Percentiles rank a stretch among this genome's conserved stretches.
These are phyloP conservation scores for Phytophthora europaea DNA, from an alignment of 352 stramenopile genomes.

Conservation along the genomic window DNA sequence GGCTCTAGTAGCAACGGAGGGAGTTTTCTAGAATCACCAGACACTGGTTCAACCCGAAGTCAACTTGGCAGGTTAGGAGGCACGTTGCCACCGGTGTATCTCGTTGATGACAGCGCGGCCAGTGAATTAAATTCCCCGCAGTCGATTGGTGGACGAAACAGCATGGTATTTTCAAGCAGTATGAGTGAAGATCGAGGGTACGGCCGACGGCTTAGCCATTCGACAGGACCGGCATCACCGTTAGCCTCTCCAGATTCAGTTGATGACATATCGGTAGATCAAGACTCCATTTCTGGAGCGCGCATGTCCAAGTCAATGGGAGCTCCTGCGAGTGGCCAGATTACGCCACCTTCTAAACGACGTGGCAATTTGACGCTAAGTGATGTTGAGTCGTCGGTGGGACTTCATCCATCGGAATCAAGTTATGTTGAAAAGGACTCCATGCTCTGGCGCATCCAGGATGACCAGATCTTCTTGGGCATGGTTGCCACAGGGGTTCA, in stretches of 20 bases:
- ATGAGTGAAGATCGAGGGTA: slow-evolving; percentile 46
- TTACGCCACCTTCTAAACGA: slow-evolving; percentile 37
- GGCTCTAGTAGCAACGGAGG: slow-evolving; percentile 26
- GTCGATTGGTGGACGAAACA: slow-evolving; percentile 29
- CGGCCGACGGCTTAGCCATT: slow-evolving; percentile 27
- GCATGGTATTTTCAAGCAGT: slow-evolving; percentile 41
- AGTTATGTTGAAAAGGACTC: slow-evolving; percentile 68
- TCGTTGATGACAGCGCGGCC: slow-evolving; percentile 78
- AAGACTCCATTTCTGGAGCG: slow-evolving; percentile 15
- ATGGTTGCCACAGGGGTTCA: slow-evolving; percentile 97
- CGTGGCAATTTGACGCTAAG: slow-evolving; percentile 43
- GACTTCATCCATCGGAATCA: slow-evolving; percentile 58
- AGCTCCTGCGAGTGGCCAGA: slow-evolving; percentile 31
- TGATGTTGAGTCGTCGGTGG: slow-evolving; percentile 65
- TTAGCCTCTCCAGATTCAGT: slow-evolving; percentile 40
- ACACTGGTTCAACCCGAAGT: slow-evolving; percentile 9
- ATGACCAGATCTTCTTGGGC: slow-evolving; percentile 98
- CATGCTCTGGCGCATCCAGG: slow-evolving; percentile 88
- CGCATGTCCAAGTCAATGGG: slow-evolving; percentile 35
- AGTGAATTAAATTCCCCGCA: slow-evolving; percentile 59
- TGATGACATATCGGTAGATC: slow-evolving; percentile 34
- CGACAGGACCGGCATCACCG: slow-evolving; percentile 32
- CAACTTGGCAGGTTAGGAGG: slow-evolving; percentile 24
- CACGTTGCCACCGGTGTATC: slow-evolving; percentile 77
- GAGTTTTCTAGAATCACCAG: slow-evolving; percentile 26